Evolutionary conservation across 768 basidiomycete species (phyloP), one percentile per base, ranked within the genome.

Genomic region (Auriscalpium vulgare): DNA sequence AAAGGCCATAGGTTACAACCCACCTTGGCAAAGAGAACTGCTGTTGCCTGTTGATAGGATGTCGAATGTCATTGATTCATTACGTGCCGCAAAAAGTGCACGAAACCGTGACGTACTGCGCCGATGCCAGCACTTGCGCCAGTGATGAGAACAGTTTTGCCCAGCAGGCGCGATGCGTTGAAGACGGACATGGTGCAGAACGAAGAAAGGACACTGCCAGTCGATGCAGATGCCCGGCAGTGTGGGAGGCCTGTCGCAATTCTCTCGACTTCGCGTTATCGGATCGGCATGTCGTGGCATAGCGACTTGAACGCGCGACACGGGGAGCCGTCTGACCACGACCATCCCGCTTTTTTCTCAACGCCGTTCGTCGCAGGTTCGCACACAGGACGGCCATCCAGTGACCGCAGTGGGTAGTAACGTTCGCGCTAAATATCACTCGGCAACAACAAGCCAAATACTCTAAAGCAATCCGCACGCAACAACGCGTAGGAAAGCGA

Each of bases 91-190:
- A 55, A 49, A 9, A 23, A 23, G 54, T 36, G 44, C 23, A 17
- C 3, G 17, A 16, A 29, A 17, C 21, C 54, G 34, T 17, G 37
- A 71, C 85, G 67, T 65, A 91, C 90, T 54, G 91, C 87, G 55
- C 93, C 93, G 60, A 95, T 95, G 46, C 93, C 93, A 45, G 86
- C 81, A 67, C 88, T 90, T 4, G 93, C 92, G 19, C 93, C 93
- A 34, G 93, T 95, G 58, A 95, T 79, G 50, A 95, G 79, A 56
- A 92, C 87, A 37, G 85, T 91, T 72, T 93, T 92, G 64, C 87
- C 87, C 43, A 86, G 68, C n/a, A 93, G 72, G 63, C 87, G 83
- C 51, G 87, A 80, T 45, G 86, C 77, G 68, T 87, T 88, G 80
- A 93, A 93, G 52, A 93, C 69, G 36, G 88, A 85, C 88, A 90